Base-by-base conservation (phyloP, 306 rosid species). In the Cyamopsis tetragonoloba region DNA sequence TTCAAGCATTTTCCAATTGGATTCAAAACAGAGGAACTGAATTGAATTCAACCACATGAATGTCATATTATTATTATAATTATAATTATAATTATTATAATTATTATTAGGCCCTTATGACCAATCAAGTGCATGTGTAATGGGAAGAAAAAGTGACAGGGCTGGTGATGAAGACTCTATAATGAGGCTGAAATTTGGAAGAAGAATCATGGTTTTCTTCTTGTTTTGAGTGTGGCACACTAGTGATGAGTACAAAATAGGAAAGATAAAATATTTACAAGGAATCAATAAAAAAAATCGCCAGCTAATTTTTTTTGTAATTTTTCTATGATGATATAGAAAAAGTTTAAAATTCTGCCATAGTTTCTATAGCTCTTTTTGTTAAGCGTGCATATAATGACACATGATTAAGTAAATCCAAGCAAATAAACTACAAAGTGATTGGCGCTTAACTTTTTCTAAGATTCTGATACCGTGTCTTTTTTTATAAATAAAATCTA, bases 1-100 rank as follows among this genome's bases (percentile, higher is more conserved):
- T 95, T 13, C 78, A 88, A 49, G 85, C 61, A 18, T 95, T 95
- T 72, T 73, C 99, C 19, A 80, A 76, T 28, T 95, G 92, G 92
- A 60, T 91, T 71, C 81, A 82, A 73, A 76, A 82, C 26, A 79
- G 71, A 75, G 39, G 74, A 74, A 68, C 73, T 77, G 59, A 68
- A 39, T n/a, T n/a, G n/a, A 31, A 31, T 60, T 66, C 59, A 74
- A 64, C 26, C 23, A 65, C 66, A 50, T 50, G 61, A 49, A 47
- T 75, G 24, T 27, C 68, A 53, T 28, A 42, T 41, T 77, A 56
- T 31, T 28, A 62, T n/a, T n/a, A n/a, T n/a, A n/a, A n/a, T n/a
- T n/a, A n/a, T n/a, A n/a, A n/a, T n/a, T n/a, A n/a, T n/a, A n/a
- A n/a, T n/a, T n/a, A n/a, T n/a, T n/a, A n/a, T n/a, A n/a, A n/a